Evolutionary conservation across 2,329 filamentous ascomycete genomes (phyloP), one percentile per base, ranked within the genome.

Genomic region (Hypoxylon sp.): DNA sequence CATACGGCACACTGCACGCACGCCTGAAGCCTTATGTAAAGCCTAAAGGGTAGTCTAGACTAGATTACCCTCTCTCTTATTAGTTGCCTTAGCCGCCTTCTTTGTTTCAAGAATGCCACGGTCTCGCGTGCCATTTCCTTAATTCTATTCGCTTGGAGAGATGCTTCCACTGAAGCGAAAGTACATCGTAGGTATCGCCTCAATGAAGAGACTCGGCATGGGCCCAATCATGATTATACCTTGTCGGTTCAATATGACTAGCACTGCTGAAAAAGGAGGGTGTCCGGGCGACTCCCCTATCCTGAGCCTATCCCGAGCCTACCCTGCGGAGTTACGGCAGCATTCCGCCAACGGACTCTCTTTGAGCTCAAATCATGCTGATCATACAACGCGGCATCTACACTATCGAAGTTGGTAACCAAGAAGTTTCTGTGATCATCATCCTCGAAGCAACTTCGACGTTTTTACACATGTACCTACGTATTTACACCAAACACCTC

Each of bases 311-410:
- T 51, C 51, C 56, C 35, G 52, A 60, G 52, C 26, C 22, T 61
- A 37, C 44, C 50, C 24, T 46, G 29, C 53, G 4, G 37, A 57
- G 53, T 31, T 29, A 57, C 52, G 42, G 54, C 48, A 67, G 54
- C 52, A 66, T 58, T 57, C 35, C 46, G 24, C 44, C 31, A 53
- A 29, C 42, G n/a, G 54, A 51, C 29, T 8, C 60, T 52, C 14
- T 54, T 65, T 26, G 9, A 48, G 56, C 31, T 59, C 48, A 37
- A 46, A 56, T 62, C 37, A 10, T 24, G 65, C 61, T 63, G 61
- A 70, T 70, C 68, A 67, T 68, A 59, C 48, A 64, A 67, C 55
- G 29, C 59, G 39, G 46, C 24, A n/a, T 44, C 9, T 42, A 26
- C 31, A 31, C 46, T 52, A 52, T 61, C 29, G 50, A 39, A 59